Base-by-base conservation (phyloP, 352 stramenopile genomes). In the Phytopythium sindhum region DNA sequence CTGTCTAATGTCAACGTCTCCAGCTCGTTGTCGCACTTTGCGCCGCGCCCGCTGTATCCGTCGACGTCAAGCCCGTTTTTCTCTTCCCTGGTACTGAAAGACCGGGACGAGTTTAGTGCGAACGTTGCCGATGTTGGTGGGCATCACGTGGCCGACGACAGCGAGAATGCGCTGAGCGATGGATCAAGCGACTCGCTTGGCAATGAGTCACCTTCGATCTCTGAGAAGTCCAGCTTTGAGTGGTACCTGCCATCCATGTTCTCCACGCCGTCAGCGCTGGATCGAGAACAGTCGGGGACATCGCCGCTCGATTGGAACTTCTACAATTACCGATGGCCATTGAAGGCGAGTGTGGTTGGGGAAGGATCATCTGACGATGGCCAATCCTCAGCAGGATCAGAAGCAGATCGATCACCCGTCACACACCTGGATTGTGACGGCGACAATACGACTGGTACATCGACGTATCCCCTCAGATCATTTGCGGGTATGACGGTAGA, bases 251-350 rank as follows among this genome's bases (percentile, higher is more conserved):
- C 83, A 4, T 88, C 86, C 10, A 67, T 92, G 15, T 90, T 94
- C 53, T 89, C 81, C 0, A 86, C 86, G 19, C 80, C 89, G 61
- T 82, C 81, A 12, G 86, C 85, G 29, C 70, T 72, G 17, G 65
- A 78, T 8, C 83, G 81, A 39, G 81, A 71, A 1, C 73, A 74
- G 51, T 86, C 77, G 11, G 75, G 72, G 10, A 65, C 70, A 8
- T 86, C 85, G 54, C 77, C 77, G 10, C 70, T 92, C 26, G 85
- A 94, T 52, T 94, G 85, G 85, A 81, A 94, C 73, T 94, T 92
- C 47, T 72, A 89, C 52, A 71, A 84, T 42, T 91, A 50, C 39
- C 54, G 54, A 21, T 60, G 54, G 54, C 54, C 37, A 7, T 12
- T 60, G n/a, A 44, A 44, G 17, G 24, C 54, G 14, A 23, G 24